Percentiles rank a stretch among this genome's conserved stretches.
These are phyloP conservation scores for Novymonas esmeraldas DNA, from an alignment of 208 protist species.

Conservation along the genomic window DNA sequence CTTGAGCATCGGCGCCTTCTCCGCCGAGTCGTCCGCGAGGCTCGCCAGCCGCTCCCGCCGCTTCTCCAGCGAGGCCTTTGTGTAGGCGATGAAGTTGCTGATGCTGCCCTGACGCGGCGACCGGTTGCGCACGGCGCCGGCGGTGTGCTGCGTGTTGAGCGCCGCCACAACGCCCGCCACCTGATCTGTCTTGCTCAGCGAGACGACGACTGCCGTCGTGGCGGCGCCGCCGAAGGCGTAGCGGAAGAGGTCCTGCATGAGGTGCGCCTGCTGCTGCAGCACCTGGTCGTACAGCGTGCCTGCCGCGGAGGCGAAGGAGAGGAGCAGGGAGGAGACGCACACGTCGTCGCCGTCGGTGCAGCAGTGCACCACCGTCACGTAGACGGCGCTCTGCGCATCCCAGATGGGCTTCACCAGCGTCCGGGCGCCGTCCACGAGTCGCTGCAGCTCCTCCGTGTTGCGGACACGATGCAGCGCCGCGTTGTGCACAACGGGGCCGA, in stretches of 20 bases:
- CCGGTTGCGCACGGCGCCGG: constrained; percentile 35
- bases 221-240: constrained; percentile 63
- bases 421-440: constrained; percentile 25
- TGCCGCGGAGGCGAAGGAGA: constrained; percentile 35
- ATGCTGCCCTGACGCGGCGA: constrained; percentile 53
- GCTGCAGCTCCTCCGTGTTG: constrained; percentile 17
- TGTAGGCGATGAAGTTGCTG: constrained; percentile 44
- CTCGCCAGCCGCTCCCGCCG: constrained; percentile 24
- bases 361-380: constrained; percentile 42
- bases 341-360: constrained; percentile 35
- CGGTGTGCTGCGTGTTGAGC: constrained; percentile 29
- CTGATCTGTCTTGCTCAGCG: constrained; percentile 32
- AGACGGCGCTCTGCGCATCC: constrained; percentile 38
- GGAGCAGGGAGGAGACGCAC: constrained; percentile 36
- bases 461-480: constrained; percentile 26
- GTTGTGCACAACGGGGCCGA: constrained; percentile 48
- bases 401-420: constrained; percentile 17
- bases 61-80: constrained; percentile 31
- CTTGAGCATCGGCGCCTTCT: constrained; percentile 21
- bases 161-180: constrained; percentile 30
- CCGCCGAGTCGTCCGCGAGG: constrained; percentile 8
- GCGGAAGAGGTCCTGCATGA: constrained; percentile 38
- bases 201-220: constrained; percentile 32
- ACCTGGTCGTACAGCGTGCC: constrained; percentile 28
- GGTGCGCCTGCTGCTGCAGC: constrained; percentile 22